A percentile compares a stretch with the other conserved stretches of the same genome.
Evolutionary conservation across 495 filamentous ascomycete species (phyloP).

Genomic region (Hapsidospora chrysogenum): DNA sequence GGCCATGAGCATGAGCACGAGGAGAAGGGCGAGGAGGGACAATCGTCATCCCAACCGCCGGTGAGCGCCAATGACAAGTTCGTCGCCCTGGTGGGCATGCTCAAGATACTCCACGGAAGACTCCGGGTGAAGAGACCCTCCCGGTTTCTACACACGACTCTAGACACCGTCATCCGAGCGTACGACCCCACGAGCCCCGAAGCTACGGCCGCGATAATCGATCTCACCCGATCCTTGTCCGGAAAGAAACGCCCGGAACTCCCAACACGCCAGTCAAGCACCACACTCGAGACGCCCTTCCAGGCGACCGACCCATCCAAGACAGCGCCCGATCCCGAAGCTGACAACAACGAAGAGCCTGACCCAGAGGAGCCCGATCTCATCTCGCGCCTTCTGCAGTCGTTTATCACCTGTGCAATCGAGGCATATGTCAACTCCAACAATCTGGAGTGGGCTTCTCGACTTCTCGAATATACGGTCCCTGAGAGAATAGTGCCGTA

Average conservation of each 20-base stretch:
- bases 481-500: conserved; percentile 41
- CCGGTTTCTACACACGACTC: conserved; percentile 78
- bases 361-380: conserved; percentile 44
- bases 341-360: conserved; percentile 31
- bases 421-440: conserved; percentile 60
- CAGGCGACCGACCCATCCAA: conserved; percentile 24
- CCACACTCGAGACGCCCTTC: conserved; percentile 33
- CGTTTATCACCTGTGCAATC: conserved; percentile 70
- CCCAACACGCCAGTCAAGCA: conserved; percentile 50
- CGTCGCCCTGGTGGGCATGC: conserved; percentile 59
- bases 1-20: conserved; percentile 18
- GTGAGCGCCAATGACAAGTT: conserved; percentile 25
- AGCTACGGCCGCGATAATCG: conserved; percentile 56
- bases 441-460: conserved; percentile 55
- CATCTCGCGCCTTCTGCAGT: conserved; percentile 57
- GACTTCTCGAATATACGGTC: conserved; percentile 55
- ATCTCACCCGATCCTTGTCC: conserved; percentile 58
- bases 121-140: conserved; percentile 86
- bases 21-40: conserved; percentile 24
- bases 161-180: conserved; percentile 56
- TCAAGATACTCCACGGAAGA: conserved; percentile 69
- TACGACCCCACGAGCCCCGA: conserved; percentile 44
- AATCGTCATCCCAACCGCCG: conserved; percentile 15
- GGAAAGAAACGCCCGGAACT: conserved; percentile 57
- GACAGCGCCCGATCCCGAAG: conserved; percentile 71